Percentiles rank a stretch among this genome's conserved stretches.
Conservation (phyloP, 495 filamentous ascomycete genomes). For the Pyrenula aspistea region DNA sequence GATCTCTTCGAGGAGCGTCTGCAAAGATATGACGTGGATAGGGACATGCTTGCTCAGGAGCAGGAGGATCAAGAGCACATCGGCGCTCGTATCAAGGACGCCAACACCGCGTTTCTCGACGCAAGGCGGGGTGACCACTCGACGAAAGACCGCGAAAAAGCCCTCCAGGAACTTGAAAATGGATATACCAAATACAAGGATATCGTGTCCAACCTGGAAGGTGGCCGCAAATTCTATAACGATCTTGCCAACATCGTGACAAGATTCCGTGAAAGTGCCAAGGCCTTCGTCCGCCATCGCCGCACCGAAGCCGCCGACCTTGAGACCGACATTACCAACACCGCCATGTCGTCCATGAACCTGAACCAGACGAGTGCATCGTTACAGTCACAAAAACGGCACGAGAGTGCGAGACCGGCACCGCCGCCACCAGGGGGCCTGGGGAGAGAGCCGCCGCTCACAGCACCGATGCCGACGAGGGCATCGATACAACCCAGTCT, state of each 20-base stretch:
- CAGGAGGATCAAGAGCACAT: slow-evolving; percentile 64
- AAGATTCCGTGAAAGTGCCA: slow-evolving; percentile 64
- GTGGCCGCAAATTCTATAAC: slow-evolving; percentile 92
- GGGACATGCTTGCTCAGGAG: slow-evolving; percentile 58
- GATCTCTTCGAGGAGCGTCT: slow-evolving; percentile 77
- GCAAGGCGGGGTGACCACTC: slow-evolving; percentile 61
- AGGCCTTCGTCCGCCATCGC: slow-evolving; percentile 66
- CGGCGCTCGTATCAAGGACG: slow-evolving; percentile 50
- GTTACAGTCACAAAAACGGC: slow-evolving; percentile 20
- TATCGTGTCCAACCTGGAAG: slow-evolving; percentile 77
- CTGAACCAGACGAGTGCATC: slow-evolving; percentile 32
- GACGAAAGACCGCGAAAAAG: slow-evolving; percentile 68
- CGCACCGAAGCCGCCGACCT: slow-evolving; percentile 68
- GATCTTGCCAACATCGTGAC: slow-evolving; percentile 77
- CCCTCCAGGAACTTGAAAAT: slow-evolving; percentile 79
- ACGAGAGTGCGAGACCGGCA: slow-evolving; percentile 14
- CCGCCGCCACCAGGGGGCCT: slow-evolving; percentile 8
- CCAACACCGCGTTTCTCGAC: slow-evolving; percentile 63
- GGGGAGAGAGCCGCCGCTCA: slow-evolving; percentile 23
- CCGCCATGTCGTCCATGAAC: slow-evolving; percentile 48
- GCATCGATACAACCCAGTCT: slow-evolving; percentile 41
- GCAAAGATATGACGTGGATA: slow-evolving; percentile 64
- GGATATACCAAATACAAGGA: slow-evolving; percentile 94
- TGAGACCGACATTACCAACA: slow-evolving; percentile 59
- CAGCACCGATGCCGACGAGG: slow-evolving; percentile 41